Evolutionary conservation across 2,329 filamentous ascomycete genomes (phyloP).

Genomic region (Alternaria sp.): DNA sequence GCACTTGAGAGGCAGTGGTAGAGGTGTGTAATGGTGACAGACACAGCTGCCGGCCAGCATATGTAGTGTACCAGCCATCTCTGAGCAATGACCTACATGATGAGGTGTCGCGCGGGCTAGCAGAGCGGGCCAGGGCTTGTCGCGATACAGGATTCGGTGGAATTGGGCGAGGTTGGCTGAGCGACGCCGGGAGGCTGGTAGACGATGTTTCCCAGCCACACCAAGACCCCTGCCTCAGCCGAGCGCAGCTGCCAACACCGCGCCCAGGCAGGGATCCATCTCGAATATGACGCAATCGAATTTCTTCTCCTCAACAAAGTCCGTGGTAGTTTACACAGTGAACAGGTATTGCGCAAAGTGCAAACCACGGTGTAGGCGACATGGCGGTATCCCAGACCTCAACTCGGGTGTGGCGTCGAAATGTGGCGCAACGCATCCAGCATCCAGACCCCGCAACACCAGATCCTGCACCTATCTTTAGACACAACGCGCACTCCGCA

Average conservation of each 20-base stretch:
- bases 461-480: constrained; percentile 1
- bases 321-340: not conserved
- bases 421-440: not conserved
- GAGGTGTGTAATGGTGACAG: constrained; percentile 29
- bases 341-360: not conserved
- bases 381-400: not conserved
- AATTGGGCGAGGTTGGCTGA: constrained; percentile 44
- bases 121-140: constrained; percentile 25
- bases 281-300: constrained; percentile 10
- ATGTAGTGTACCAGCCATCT: constrained; percentile 47
- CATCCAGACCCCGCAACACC: not conserved
- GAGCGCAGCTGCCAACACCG: constrained; percentile 14
- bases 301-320: not conserved
- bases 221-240: constrained; percentile 10
- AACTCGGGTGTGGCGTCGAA: not conserved
- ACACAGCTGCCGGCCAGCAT: constrained; percentile 21
- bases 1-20: constrained; percentile 29
- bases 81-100: constrained; percentile 35
- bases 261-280: constrained; percentile 2
- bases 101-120: constrained; percentile 24
- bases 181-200: constrained; percentile 34
- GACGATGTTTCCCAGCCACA: constrained; percentile 34
- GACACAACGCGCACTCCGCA: not conserved
- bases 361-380: not conserved
- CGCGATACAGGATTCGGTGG: constrained; percentile 38